A percentile compares a stretch with the other conserved stretches of the same genome.
phyloP scores from a whole-genome alignment of 2,329 filamentous ascomycete species.

The Dothideomycetidae sp. region DNA sequence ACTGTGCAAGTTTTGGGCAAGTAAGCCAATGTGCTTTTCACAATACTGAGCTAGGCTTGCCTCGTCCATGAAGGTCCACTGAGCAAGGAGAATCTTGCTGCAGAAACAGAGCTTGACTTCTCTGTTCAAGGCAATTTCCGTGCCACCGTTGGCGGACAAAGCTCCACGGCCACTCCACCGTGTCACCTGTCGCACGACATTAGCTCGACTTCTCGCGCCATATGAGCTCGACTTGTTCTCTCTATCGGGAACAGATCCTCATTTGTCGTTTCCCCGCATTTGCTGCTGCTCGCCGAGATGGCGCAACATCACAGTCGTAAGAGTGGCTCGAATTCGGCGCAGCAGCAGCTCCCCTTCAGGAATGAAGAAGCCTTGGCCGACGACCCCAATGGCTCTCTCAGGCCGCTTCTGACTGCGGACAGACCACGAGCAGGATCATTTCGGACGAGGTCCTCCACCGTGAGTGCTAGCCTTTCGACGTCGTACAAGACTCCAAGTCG shows the following conservation, averaged over 20 bases:
- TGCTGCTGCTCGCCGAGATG: slow-evolving; percentile 8
- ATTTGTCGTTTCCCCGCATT: neutral
- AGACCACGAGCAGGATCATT: slow-evolving; percentile 11
- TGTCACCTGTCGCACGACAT: slow-evolving; percentile 8
- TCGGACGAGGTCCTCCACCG: slow-evolving; percentile 9
- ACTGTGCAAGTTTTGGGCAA: no score
- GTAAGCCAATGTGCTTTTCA: no score
- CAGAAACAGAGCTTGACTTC: no score
- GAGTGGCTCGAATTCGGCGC: slow-evolving; percentile 11
- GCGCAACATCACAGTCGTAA: slow-evolving; percentile 10
- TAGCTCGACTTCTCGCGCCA: slow-evolving; percentile 3
- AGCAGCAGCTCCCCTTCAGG: slow-evolving; percentile 13
- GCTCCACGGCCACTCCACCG: slow-evolving; percentile 3
- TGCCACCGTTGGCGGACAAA: neutral
- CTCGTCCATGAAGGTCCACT: no score
- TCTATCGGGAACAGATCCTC: no score
- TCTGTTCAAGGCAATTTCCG: no score
- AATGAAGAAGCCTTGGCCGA: slow-evolving; percentile 12
- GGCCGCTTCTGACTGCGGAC: slow-evolving; percentile 8
- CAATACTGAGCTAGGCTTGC: no score
- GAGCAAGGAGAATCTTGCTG: no score
- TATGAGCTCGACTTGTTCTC: neutral
- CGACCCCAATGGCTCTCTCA: slow-evolving; percentile 8
- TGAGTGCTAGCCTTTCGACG: slow-evolving; percentile 15
- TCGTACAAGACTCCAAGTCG: slow-evolving; percentile 22